Evolutionary conservation across 164 flowering plant genomes (phyloP).

Genomic region (Dillenia suffruticosa): DNA sequence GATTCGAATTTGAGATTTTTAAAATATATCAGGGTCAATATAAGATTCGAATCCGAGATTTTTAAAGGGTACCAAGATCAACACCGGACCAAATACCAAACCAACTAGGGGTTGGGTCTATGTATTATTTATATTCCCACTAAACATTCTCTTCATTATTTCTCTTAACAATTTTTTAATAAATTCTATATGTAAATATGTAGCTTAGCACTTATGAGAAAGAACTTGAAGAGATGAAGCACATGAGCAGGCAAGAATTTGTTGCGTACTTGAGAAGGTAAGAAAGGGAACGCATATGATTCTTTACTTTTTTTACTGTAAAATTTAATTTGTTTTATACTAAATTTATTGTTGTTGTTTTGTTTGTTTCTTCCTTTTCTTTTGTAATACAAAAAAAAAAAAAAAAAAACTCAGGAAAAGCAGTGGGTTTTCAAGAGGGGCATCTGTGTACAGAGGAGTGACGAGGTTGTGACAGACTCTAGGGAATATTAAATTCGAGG

Average conservation of each 20-base stretch:
- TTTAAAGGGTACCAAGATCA: too few species aligned
- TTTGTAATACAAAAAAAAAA: neutral
- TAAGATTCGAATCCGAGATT: too few species aligned
- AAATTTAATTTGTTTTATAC: neutral
- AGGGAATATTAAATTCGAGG: slow-evolving; percentile 15
- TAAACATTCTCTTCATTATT: neutral
- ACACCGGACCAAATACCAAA: too few species aligned
- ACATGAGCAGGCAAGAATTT: slow-evolving; percentile 87
- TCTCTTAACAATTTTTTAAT: neutral
- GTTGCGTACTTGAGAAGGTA: slow-evolving; percentile 92
- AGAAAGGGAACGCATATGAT: neutral
- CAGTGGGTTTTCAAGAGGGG: slow-evolving; percentile 96
- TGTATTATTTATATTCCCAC: neutral
- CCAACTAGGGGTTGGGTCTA: too few species aligned
- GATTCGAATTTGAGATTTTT: too few species aligned
- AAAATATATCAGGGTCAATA: too few species aligned
- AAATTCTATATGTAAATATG: neutral
- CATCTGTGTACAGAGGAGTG: slow-evolving; percentile 90
- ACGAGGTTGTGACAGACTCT: slow-evolving; percentile 47
- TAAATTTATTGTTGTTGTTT: neutral
- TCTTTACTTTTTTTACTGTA: neutral
- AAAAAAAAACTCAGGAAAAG: slow-evolving; percentile 56
- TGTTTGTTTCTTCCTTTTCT: neutral
- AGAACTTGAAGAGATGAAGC: slow-evolving; percentile 84
- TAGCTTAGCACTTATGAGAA: slow-evolving; percentile 69